Evolutionary conservation across 176 grass and related monocot genomes (phyloP), one percentile per base, ranked within the genome.

Genomic region (Oryza meridionalis): DNA sequence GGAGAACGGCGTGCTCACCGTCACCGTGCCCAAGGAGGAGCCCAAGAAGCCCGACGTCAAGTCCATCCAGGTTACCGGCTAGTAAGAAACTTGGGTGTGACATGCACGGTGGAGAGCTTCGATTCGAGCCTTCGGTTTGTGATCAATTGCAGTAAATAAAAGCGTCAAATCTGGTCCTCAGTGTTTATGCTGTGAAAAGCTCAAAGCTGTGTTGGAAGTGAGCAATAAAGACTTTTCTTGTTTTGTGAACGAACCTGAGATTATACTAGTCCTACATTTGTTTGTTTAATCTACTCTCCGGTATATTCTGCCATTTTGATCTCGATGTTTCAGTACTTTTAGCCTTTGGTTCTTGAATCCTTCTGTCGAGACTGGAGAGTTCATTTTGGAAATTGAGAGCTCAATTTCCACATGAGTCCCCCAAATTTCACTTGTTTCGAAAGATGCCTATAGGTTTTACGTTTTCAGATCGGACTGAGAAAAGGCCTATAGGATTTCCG

Each of bases 1-100:
- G 80, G 86, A 88, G 53, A 72, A 77, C 22, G 80, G 79, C 2
- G 86, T 83, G 80, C 79, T 88, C 38, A 88, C 86, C 1, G 51
- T 82, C 19, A 88, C 79, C 19, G 79, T 88, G 38, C 79, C 86
- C 14, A 82, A 88, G 65, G 72, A 33, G 24, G 78, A 82, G 9
- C 50, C 16, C 38, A 88, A 88, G 72, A 88, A 71, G 73, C 27
- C 79, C 3, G 79, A 82, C 0, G n/a, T 72, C 16, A 88, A 88
- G 78, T 2, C 21, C 51, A 35, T 88, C 49, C 71, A 88, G 86
- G 77, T 88, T 35, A 14, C 71, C 40, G 73, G 79, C 50, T 87
- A 73, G 33, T 7, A 55, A 58, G 32, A 15, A 46, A 14, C 11
- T 38, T 33, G 49, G 3, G 12, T 26, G 79, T 27, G 51, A 6